phyloP scores from a whole-genome alignment of 179 eudicot genomes.

The Patellifolia procumbens region DNA sequence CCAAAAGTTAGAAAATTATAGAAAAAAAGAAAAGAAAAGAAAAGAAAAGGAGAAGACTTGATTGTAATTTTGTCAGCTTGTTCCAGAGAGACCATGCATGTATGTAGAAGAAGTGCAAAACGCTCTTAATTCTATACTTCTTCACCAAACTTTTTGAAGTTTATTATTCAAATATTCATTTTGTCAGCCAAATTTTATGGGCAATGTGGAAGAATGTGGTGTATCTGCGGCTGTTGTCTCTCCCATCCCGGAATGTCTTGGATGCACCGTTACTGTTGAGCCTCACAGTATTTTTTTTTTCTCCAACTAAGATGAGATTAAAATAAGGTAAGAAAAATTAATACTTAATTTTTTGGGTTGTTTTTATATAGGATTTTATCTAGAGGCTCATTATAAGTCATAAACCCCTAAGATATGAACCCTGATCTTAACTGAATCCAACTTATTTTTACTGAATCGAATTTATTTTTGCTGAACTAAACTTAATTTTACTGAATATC shows the following conservation, averaged over 20 bases:
- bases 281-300: no score
- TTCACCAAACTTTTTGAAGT: constrained; percentile 21
- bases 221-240: constrained; percentile 32
- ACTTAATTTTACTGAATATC: no score
- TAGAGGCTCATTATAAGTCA: no score
- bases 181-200: constrained; percentile 30
- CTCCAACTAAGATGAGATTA: no score
- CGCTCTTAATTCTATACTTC: constrained; percentile 16
- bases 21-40: neutral
- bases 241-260: constrained; percentile 16
- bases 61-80: constrained; percentile 13
- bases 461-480: no score
- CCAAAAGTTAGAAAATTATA: neutral
- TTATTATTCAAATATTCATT: neutral
- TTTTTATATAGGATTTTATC: no score
- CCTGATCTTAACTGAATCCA: no score
- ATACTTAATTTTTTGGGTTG: no score
- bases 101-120: constrained; percentile 15
- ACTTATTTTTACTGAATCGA: no score
- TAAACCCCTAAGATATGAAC: no score
- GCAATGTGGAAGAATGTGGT: constrained; percentile 32
- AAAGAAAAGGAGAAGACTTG: no score
- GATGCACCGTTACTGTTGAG: neutral
- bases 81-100: constrained; percentile 31
- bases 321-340: no score